Conservation (phyloP, 352 stramenopile species). For the Paralagenidium karlingii region DNA sequence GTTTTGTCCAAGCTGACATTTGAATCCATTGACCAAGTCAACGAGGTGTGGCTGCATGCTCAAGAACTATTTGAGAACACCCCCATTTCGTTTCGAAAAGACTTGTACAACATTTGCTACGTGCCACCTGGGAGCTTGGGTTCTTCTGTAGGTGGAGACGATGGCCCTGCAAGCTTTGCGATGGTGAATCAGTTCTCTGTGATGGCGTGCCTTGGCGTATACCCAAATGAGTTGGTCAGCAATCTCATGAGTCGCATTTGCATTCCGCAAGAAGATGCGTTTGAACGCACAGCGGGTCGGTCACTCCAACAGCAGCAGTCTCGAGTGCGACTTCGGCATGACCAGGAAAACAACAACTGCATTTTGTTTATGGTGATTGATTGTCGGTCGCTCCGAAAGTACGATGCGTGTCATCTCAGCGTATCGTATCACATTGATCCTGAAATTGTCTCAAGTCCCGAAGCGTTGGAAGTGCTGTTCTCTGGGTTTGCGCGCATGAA, state of each 20-base stretch:
- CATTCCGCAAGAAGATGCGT: no score
- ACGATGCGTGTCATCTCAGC: slow-evolving; percentile 65
- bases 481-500: slow-evolving; percentile 79
- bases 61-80: slow-evolving; percentile 47
- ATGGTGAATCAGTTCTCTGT: slow-evolving; percentile 56
- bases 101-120: slow-evolving; percentile 78
- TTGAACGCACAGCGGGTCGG: no score
- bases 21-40: slow-evolving; percentile 29
- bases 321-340: background rate
- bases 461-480: slow-evolving; percentile 59
- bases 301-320: background rate
- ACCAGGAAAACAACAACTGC: background rate
- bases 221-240: slow-evolving; percentile 65
- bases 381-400: slow-evolving; percentile 61
- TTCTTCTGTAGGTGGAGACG: no score
- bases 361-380: slow-evolving; percentile 77
- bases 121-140: slow-evolving; percentile 25
- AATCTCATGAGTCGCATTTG: slow-evolving; percentile 54
- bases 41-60: slow-evolving; percentile 37
- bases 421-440: slow-evolving; percentile 83
- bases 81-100: slow-evolving; percentile 61
- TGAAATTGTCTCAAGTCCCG: slow-evolving; percentile 49
- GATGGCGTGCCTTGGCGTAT: slow-evolving; percentile 71
- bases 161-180: no score
- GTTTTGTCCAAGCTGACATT: slow-evolving; percentile 71